phyloP scores from a whole-genome alignment of 371 early-diverging fungal genomes.

The Dinochytrium kinnereticum region DNA sequence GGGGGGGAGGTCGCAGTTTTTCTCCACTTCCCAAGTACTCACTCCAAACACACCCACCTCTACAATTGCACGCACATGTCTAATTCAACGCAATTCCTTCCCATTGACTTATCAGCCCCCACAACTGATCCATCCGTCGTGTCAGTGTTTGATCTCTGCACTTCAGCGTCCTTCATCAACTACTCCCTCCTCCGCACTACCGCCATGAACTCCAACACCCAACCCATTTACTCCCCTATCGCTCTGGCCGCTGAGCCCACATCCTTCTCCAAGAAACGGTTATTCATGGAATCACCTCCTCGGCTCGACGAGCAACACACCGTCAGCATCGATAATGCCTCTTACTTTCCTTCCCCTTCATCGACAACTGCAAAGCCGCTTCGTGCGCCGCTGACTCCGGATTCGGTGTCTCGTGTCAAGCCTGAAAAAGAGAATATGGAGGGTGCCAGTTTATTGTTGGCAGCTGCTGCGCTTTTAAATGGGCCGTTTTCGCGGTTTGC shows the following conservation, averaged over 20 bases:
- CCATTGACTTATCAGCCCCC: neutral
- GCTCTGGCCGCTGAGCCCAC: neutral
- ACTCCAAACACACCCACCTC: neutral
- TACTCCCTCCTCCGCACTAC: neutral
- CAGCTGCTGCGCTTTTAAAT: neutral
- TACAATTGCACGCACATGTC: neutral
- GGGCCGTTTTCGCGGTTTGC: no score
- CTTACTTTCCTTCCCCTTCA: no score
- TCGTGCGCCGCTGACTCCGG: neutral
- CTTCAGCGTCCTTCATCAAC: neutral
- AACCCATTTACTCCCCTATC: neutral
- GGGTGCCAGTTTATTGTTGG: neutral
- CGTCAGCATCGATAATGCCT: neutral
- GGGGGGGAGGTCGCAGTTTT: no score
- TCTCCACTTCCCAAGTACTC: neutral
- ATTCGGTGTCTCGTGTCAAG: neutral
- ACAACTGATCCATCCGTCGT: neutral
- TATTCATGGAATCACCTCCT: neutral
- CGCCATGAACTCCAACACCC: neutral
- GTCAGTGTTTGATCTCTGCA: neutral
- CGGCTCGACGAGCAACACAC: neutral
- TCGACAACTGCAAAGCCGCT: no score
- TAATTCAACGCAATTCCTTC: neutral
- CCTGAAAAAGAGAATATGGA: neutral
- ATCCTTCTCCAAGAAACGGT: neutral